A percentile compares a stretch with the other conserved stretches of the same genome.
Conservation (phyloP, 306 rosid genomes). For the Albizia julibrissin region DNA sequence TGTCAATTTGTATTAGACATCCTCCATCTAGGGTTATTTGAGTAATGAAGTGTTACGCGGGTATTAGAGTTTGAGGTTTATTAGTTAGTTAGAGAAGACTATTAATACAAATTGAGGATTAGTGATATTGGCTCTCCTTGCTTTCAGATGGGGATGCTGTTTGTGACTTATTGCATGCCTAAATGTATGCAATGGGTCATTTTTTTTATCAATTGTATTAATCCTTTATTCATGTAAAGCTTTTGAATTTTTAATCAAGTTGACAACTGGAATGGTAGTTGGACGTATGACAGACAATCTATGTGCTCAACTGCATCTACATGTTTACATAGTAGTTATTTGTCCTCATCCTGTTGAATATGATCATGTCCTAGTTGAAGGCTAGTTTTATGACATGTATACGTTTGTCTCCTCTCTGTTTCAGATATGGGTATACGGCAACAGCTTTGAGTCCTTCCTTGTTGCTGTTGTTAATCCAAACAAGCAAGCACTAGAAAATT, state of each 20-base stretch:
- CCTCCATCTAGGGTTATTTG: neutral
- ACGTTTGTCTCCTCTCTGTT: slow-evolving; percentile 14
- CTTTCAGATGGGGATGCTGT: neutral
- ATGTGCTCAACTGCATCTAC: neutral
- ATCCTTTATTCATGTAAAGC: neutral
- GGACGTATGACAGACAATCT: neutral
- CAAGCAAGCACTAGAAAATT: slow-evolving; percentile 57
- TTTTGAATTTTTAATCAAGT: neutral
- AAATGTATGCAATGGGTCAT: neutral
- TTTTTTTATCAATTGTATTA: neutral
- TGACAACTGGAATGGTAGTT: neutral
- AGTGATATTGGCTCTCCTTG: neutral
- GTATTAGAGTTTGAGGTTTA: too few relatives aligned
- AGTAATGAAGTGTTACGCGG: neutral
- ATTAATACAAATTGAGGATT: too few relatives aligned
- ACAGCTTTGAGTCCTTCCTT: slow-evolving; percentile 85
- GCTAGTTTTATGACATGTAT: neutral
- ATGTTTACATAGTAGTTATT: neutral
- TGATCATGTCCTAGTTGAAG: neutral
- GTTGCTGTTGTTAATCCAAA: slow-evolving; percentile 74
- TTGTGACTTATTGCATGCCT: neutral
- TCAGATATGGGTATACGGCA: slow-evolving; percentile 95
- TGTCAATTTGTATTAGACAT: neutral
- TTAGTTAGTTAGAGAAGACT: too few relatives aligned
- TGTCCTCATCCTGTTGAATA: neutral